These are phyloP conservation scores for Stephanodiscus minutulus DNA, from an alignment of 108 stramenopile genomes.

Conservation along the genomic window DNA sequence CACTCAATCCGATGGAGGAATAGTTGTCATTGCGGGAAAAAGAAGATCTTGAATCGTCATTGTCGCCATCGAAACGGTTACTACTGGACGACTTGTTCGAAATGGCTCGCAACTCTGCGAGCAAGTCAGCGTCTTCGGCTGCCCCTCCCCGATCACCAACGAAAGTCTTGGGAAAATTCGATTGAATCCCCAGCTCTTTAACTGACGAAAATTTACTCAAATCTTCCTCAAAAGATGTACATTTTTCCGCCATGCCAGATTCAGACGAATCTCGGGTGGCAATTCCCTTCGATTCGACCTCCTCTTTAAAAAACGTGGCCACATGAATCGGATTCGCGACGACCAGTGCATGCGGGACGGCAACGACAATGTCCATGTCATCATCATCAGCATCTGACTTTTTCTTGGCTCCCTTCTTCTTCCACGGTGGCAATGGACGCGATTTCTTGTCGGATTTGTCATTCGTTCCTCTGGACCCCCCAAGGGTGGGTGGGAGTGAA, in stretches of 20 bases:
- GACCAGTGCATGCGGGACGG: constrained; percentile 5
- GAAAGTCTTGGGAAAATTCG: constrained; percentile 60
- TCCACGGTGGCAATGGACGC: constrained; percentile 34
- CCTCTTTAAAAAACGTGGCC: neutral
- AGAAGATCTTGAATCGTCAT: neutral
- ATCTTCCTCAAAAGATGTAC: constrained; percentile 12
- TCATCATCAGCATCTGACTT: constrained; percentile 10
- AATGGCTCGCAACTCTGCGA: constrained; percentile 65
- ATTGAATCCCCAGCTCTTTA: constrained; percentile 34
- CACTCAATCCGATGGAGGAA: neutral
- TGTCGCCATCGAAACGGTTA: constrained; percentile 55
- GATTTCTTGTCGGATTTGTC: neutral
- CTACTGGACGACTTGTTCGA: constrained; percentile 57
- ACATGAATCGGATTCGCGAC: neutral
- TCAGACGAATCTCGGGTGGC: constrained; percentile 1
- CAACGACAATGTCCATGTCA: constrained; percentile 19
- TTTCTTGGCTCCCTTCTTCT: constrained; percentile 7
- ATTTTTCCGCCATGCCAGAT: neutral
- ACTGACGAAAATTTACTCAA: neutral
- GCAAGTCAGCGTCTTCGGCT: constrained; percentile 81
- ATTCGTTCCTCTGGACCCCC: constrained; percentile 1
- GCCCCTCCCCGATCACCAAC: constrained; percentile 76
- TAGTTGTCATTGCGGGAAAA: neutral
- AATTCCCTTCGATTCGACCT: neutral
- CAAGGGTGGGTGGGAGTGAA: constrained; percentile 11